phyloP scores from a whole-genome alignment of 495 filamentous ascomycete species.

The Parmelia sp. region DNA sequence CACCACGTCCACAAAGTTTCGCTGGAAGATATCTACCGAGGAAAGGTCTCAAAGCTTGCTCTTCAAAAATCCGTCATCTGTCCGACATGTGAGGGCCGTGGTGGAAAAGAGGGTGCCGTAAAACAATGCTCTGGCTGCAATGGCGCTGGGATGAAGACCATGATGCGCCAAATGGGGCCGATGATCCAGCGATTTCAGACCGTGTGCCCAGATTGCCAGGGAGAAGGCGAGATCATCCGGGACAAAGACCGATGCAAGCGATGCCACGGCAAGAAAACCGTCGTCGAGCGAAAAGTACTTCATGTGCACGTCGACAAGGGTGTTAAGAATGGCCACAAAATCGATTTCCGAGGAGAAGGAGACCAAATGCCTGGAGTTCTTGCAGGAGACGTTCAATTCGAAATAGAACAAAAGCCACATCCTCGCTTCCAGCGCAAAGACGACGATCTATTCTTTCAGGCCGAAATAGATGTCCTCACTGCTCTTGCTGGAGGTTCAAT shows the following conservation, averaged over 20 bases:
- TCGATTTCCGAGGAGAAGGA: slow-evolving; percentile 93
- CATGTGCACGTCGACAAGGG: slow-evolving; percentile 97
- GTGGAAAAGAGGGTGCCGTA: slow-evolving; percentile 95
- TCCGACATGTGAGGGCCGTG: slow-evolving; percentile 87
- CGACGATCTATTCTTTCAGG: slow-evolving; percentile 92
- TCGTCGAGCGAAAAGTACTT: slow-evolving; percentile 94
- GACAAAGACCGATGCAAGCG: slow-evolving; percentile 95
- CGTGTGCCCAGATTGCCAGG: slow-evolving; percentile 95
- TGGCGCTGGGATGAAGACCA: slow-evolving; percentile 95
- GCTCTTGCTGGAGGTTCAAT: slow-evolving; percentile 85
- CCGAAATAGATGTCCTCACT: slow-evolving; percentile 92
- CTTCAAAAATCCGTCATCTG: slow-evolving; percentile 98
- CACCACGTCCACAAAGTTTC: slow-evolving; percentile 97
- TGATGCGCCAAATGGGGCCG: slow-evolving; percentile 99
- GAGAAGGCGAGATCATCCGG: slow-evolving; percentile 91
- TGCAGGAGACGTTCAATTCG: slow-evolving; percentile 91
- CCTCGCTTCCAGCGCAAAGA: slow-evolving; percentile 89
- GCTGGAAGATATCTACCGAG: slow-evolving; percentile 95
- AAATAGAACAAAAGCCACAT: slow-evolving; percentile 98
- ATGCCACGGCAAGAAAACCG: slow-evolving; percentile 94
- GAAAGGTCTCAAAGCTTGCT: slow-evolving; percentile 95
- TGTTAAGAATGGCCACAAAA: slow-evolving; percentile 86
- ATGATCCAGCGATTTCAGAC: slow-evolving; percentile 99
- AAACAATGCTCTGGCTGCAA: slow-evolving; percentile 86
- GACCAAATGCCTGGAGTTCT: slow-evolving; percentile 92